phyloP scores from a whole-genome alignment of 805 yeast species.

The Candida endomychidarum region DNA sequence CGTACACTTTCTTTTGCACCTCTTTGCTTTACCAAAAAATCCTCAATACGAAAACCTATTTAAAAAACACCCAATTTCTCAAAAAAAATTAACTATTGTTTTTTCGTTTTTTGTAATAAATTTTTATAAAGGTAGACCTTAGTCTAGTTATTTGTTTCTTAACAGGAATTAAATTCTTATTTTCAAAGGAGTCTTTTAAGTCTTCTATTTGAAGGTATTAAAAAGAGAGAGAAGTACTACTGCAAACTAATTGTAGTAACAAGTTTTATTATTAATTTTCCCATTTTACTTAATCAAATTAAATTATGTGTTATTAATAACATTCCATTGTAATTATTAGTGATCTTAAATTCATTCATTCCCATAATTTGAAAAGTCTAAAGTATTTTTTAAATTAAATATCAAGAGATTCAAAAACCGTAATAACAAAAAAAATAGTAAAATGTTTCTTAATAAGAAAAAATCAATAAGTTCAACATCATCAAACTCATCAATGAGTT shows the following conservation, averaged over 20 bases:
- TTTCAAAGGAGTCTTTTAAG: constrained; percentile 6
- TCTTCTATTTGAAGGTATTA: constrained; percentile 3
- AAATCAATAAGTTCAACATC: constrained; percentile 25
- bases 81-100: constrained; percentile 5
- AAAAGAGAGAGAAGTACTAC: no score
- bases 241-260: no score
- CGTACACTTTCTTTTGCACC: constrained; percentile 5
- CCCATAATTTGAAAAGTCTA: constrained; percentile 1
- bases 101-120: constrained; percentile 5
- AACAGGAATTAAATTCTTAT: constrained; percentile 5
- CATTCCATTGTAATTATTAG: constrained; percentile 4
- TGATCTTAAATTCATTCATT: constrained; percentile 7
- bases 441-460: constrained; percentile 21
- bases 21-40: constrained; percentile 1
- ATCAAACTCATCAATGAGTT: constrained; percentile 16
- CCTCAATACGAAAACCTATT: constrained; percentile 4
- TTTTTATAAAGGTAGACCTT: constrained; percentile 1
- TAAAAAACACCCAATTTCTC: constrained; percentile 3
- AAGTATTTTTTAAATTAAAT: constrained; percentile 1
- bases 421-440: constrained; percentile 13
- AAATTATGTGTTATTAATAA: constrained; percentile 9
- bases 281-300: constrained; percentile 3
- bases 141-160: constrained; percentile 5
- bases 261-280: not conserved
- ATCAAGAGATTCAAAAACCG: not conserved